Base-by-base conservation (phyloP, 306 rosid species). In the Arachis hypogaea region DNA sequence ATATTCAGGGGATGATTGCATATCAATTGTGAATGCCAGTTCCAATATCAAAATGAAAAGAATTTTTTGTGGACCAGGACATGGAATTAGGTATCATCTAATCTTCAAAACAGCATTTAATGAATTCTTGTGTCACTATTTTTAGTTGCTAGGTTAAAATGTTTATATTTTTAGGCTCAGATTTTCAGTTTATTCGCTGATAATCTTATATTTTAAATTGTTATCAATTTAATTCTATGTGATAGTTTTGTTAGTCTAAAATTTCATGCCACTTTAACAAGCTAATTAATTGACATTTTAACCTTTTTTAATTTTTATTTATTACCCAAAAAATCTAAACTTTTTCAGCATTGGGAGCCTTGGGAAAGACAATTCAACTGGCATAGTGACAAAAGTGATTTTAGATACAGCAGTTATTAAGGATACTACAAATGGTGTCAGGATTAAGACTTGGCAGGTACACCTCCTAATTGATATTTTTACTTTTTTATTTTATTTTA, bases 381-480 rank as follows among this genome's bases (percentile, higher is more conserved):
- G 85, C 68, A 42, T 95, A 18, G 99, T 95, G 57, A 79, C 97
- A 11, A 89, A 85, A 77, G 98, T 95, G 76, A 81, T 90, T 79
- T 79, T 95, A 91, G 98, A 95, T 74, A 92, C 91, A 61, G 99
- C 99, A 74, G 55, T 85, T 75, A 78, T 92, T 59, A 84, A 11
- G 86, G 90, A 73, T 6, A 83, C 98, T n/a, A 81, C 93, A 63
- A 95, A 95, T 63, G 99, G 99, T 69, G 72, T 95, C 82, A 86
- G 99, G 82, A 92, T 95, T 58, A 95, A 95, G 81, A 95, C 99
- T 47, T 95, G 98, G 98, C 99, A 95, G 99, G 99, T 92, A 50
- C 16, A 50, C 56, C 56, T 50, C 16, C 16, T 50, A 11, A 50
- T 12, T 50, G 56, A 9, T 11, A 3, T 49, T 11, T 7, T 46